A percentile compares a stretch with the other conserved stretches of the same genome.
phyloP scores from a whole-genome alignment of 1,284 basidiomycete species.

The Apiotrichum domesticum region DNA sequence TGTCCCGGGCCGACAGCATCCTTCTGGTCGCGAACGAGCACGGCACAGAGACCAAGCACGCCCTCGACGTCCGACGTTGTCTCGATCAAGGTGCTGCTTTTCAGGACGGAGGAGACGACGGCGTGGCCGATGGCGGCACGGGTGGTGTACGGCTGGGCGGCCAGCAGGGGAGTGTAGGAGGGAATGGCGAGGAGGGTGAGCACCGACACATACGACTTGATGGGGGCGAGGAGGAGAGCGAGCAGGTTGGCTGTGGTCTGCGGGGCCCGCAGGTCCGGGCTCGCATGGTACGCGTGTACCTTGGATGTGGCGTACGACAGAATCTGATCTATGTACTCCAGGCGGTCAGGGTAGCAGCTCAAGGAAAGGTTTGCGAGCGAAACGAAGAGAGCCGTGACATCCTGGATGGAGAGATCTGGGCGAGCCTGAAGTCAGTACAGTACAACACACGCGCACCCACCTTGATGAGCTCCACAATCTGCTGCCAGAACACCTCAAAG shows the following conservation, averaged over 20 bases:
- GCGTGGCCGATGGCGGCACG: slow-evolving; percentile 84
- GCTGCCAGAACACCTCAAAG: slow-evolving; percentile 96
- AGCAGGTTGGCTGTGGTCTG: slow-evolving; percentile 84
- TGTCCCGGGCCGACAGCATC: slow-evolving; percentile 55
- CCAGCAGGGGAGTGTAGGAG: slow-evolving; percentile 72
- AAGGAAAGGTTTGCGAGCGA: slow-evolving; percentile 87
- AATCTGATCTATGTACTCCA: slow-evolving; percentile 93
- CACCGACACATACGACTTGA: slow-evolving; percentile 88
- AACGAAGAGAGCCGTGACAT: slow-evolving; percentile 86
- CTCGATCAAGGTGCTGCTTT: slow-evolving; percentile 89
- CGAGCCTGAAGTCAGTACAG: slow-evolving; percentile 59
- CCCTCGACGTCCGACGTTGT: slow-evolving; percentile 84
- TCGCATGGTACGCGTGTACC: slow-evolving; percentile 72
- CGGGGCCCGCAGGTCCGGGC: slow-evolving; percentile 77
- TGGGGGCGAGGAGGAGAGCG: slow-evolving; percentile 79
- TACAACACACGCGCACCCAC: slow-evolving; percentile 46
- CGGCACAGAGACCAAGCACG: slow-evolving; percentile 81
- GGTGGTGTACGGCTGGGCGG: slow-evolving; percentile 77
- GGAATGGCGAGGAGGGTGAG: slow-evolving; percentile 88
- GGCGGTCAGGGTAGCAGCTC: slow-evolving; percentile 87
- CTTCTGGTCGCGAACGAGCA: slow-evolving; percentile 80
- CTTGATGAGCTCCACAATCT: slow-evolving; percentile 95
- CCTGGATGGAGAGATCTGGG: slow-evolving; percentile 89
- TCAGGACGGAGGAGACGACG: slow-evolving; percentile 81
- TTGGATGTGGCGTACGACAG: slow-evolving; percentile 79